A percentile compares a stretch with the other conserved stretches of the same genome.
phyloP scores from a whole-genome alignment of 2,329 filamentous ascomycete species.

The Xylaria sp. region DNA sequence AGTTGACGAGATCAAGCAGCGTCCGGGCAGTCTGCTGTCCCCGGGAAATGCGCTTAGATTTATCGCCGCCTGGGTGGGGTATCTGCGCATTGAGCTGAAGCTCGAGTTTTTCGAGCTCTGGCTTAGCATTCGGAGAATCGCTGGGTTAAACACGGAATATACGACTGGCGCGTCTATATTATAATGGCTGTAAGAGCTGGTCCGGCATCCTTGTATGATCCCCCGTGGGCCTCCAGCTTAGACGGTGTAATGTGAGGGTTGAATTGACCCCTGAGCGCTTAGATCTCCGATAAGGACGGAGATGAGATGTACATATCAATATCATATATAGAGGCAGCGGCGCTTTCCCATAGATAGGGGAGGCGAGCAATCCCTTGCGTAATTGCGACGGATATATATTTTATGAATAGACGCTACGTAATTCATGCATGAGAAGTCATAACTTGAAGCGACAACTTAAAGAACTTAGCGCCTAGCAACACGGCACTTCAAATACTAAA shows the following conservation, averaged over 20 bases:
- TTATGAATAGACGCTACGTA: conserved; percentile 7
- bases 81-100: conserved; percentile 70
- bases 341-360: conserved; percentile 15
- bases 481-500: no score
- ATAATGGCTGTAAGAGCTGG: neutral
- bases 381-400: neutral
- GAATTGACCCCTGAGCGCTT: neutral
- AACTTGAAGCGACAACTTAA: neutral
- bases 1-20: conserved; percentile 65
- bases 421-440: neutral
- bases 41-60: conserved; percentile 66
- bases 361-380: neutral
- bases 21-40: conserved; percentile 66
- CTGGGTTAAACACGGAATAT: conserved; percentile 49
- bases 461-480: neutral
- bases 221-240: neutral
- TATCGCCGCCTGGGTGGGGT: conserved; percentile 67
- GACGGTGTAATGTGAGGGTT: neutral
- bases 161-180: conserved; percentile 21
- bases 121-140: conserved; percentile 64
- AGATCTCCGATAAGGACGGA: neutral
- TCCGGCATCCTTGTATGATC: neutral
- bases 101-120: conserved; percentile 72
- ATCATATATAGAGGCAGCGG: conserved; percentile 8
- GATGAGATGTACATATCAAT: conserved; percentile 9